These are phyloP conservation scores for Spinacia oleracea DNA, from an alignment of 179 eudicot species.

Conservation along the genomic window DNA sequence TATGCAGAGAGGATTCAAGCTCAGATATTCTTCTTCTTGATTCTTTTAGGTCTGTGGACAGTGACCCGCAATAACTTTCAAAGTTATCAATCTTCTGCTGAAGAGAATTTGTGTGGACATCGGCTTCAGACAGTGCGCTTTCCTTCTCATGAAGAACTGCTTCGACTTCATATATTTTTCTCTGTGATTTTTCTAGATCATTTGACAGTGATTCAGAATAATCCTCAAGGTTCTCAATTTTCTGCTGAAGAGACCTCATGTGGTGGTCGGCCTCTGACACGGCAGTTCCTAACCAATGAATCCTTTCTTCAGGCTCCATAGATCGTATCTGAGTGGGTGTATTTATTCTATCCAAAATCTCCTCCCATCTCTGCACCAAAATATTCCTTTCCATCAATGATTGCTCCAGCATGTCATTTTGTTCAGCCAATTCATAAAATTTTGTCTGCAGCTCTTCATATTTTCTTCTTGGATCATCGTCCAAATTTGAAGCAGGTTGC, in stretches of 20 bases:
- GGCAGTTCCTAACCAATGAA: constrained; percentile 85
- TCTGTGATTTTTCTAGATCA: constrained; percentile 65
- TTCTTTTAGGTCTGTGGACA: constrained; percentile 64
- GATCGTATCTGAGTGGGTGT: constrained; percentile 81
- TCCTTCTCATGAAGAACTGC: constrained; percentile 41
- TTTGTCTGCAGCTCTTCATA: constrained; percentile 83
- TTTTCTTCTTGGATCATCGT: constrained; percentile 67
- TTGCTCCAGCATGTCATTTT: constrained; percentile 97
- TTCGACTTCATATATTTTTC: constrained; percentile 52
- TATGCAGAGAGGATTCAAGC: constrained; percentile 53
- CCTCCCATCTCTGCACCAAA: constrained; percentile 93
- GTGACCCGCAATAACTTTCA: constrained; percentile 49
- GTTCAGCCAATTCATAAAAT: constrained; percentile 90
- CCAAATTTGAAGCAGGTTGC: constrained; percentile 42
- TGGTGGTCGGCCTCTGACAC: constrained; percentile 76
- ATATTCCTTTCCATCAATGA: constrained; percentile 88
- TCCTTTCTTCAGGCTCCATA: constrained; percentile 91
- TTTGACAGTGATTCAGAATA: constrained; percentile 50
- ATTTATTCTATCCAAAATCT: constrained; percentile 69
- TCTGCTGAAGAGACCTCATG: constrained; percentile 80
- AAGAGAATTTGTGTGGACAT: constrained; percentile 50
- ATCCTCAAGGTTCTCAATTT: constrained; percentile 64
- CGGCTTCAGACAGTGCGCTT: constrained; percentile 66
- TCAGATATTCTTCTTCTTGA: constrained; percentile 56
- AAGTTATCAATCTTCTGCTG: constrained; percentile 65